Evolutionary conservation across 352 stramenopile species (phyloP).

Genomic region (Nothophytophthora sp.): DNA sequence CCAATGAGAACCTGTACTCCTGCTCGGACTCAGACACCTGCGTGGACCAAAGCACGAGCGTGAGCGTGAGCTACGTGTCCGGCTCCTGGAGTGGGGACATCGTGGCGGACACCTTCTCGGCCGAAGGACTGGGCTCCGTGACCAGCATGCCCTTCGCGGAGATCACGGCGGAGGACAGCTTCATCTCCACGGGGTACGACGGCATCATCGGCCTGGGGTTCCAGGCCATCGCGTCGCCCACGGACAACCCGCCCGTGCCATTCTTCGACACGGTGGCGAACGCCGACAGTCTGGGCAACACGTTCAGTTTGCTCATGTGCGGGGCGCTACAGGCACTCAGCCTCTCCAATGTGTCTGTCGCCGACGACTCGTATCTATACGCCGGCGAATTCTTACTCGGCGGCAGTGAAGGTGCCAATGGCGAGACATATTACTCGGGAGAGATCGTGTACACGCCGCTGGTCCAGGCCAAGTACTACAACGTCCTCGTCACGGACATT

Average conservation of each 20-base stretch:
- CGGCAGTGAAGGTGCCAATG: constrained; percentile 43
- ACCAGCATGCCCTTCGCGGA: constrained; percentile 55
- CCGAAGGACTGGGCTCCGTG: constrained; percentile 43
- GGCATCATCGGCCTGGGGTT: constrained; percentile 77
- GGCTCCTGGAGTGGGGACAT: constrained; percentile 69
- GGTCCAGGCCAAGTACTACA: constrained; percentile 78
- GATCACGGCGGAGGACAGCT: constrained; percentile 61
- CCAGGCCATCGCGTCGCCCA: constrained; percentile 59
- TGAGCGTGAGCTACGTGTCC: constrained; percentile 79
- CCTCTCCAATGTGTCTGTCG: constrained; percentile 32
- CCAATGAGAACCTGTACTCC: constrained; percentile 65
- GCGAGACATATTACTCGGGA: constrained; percentile 54
- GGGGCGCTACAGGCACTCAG: constrained; percentile 69
- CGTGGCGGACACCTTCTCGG: constrained; percentile 74
- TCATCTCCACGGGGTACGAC: constrained; percentile 74
- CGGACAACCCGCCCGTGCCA: constrained; percentile 38
- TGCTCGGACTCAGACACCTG: constrained; percentile 71
- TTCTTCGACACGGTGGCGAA: constrained; percentile 64
- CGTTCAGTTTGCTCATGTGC: constrained; percentile 81
- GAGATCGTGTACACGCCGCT: constrained; percentile 76
- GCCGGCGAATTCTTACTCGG: constrained; percentile 66
- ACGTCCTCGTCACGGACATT: constrained; percentile 76
- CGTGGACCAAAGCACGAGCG: constrained; percentile 27
- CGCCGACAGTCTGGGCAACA: constrained; percentile 34
- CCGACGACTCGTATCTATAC: constrained; percentile 45